A percentile compares a stretch with the other conserved stretches of the same genome.
phyloP scores from a whole-genome alignment of 345 rosid species.

The Dovyalis caffra region DNA sequence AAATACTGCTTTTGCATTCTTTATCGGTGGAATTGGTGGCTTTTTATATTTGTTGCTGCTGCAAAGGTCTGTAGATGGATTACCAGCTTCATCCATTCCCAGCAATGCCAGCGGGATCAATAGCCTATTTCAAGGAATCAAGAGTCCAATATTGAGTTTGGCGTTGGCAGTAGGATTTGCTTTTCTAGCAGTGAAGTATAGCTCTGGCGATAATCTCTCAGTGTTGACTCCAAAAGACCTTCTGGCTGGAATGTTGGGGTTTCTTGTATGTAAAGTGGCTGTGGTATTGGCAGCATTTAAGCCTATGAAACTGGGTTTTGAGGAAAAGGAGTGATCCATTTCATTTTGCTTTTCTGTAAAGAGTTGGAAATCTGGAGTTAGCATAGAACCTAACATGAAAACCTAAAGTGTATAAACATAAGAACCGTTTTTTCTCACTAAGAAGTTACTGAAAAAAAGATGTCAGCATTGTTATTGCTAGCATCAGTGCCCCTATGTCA shows the following conservation, averaged over 20 bases:
- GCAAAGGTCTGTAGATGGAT: constrained; percentile 74
- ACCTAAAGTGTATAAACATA: background rate
- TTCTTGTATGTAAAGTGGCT: constrained; percentile 79
- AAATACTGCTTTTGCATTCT: constrained; percentile 60
- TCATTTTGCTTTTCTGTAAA: background rate
- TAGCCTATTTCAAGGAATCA: constrained; percentile 25
- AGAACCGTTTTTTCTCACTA: background rate
- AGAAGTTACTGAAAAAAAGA: too few relatives aligned
- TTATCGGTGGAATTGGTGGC: constrained; percentile 66
- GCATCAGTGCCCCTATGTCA: too few relatives aligned
- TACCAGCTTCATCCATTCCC: constrained; percentile 45
- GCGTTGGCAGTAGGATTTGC: constrained; percentile 50
- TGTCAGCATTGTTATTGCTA: too few relatives aligned
- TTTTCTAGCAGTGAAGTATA: constrained; percentile 38
- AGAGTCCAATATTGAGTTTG: constrained; percentile 44
- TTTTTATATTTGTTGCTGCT: constrained; percentile 62
- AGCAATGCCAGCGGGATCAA: constrained; percentile 23
- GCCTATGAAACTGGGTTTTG: constrained; percentile 37
- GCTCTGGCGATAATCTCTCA: constrained; percentile 33
- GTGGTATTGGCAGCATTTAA: constrained; percentile 80
- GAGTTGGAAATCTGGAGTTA: background rate
- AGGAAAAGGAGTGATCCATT: constrained; percentile 32
- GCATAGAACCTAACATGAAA: background rate
- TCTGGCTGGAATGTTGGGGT: constrained; percentile 74
- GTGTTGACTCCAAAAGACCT: constrained; percentile 59